Conservation (phyloP, 2,329 filamentous ascomycete species). For the Epichloe coenophiala region DNA sequence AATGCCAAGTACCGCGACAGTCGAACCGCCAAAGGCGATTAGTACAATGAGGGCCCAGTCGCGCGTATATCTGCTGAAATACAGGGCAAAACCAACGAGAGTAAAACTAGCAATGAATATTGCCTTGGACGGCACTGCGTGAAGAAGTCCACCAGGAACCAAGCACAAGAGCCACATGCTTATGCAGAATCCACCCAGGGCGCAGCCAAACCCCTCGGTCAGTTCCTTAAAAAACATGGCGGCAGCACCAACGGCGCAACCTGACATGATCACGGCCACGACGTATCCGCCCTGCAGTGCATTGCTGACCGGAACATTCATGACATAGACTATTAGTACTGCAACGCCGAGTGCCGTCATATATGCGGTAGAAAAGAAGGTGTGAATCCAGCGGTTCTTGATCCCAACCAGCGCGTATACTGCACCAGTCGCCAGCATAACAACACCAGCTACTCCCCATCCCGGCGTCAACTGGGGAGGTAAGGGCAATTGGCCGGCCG, state of each 20-base stretch:
- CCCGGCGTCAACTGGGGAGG: constrained; percentile 65
- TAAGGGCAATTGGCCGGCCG: constrained; percentile 50
- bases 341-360: constrained; percentile 60
- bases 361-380: constrained; percentile 68
- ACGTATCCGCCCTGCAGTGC: constrained; percentile 79
- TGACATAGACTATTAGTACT: constrained; percentile 79
- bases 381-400: constrained; percentile 66
- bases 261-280: constrained; percentile 61
- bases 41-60: constrained; percentile 63
- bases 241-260: constrained; percentile 57
- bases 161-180: constrained; percentile 85
- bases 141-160: constrained; percentile 61
- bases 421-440: constrained; percentile 61
- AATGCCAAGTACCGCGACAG: constrained; percentile 66
- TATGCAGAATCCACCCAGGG: constrained; percentile 75
- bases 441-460: constrained; percentile 62
- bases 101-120: constrained; percentile 67
- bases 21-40: constrained; percentile 73
- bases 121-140: constrained; percentile 45
- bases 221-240: constrained; percentile 73
- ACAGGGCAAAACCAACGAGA: constrained; percentile 54
- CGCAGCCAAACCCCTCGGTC: constrained; percentile 66
- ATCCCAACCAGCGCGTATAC: constrained; percentile 67
- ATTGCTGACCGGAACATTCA: constrained; percentile 61
- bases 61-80: constrained; percentile 66